Base-by-base conservation (phyloP, 202 grass and related monocot species). In the Setaria viridis region DNA sequence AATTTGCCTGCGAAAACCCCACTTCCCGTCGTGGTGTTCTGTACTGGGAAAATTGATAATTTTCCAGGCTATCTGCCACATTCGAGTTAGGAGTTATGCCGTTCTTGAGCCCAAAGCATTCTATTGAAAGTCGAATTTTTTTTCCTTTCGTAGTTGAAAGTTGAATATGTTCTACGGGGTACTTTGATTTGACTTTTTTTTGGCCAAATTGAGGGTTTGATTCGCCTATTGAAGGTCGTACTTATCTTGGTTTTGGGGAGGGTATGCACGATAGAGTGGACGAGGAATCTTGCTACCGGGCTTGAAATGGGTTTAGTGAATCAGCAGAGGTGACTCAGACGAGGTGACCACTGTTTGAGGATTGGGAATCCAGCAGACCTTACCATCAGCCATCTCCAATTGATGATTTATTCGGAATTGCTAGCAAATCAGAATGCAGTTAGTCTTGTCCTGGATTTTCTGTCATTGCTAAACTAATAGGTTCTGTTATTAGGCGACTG, bases 371-470 rank as follows among this genome's bases (percentile, higher is more conserved):
- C 17, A n/a, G 47, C 3, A 5, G 32, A 63, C 19, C 49, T 50
- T 17, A 15, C 19, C 45, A 67, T 67, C 32, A 25, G 55, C 32
- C 10, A 19, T 34, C 34, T 10, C 17, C 12, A 42, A 14, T 70
- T 20, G 30, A 54, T 74, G 49, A 54, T 55, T 54, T 2, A 54
- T 55, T 54, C 4, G 5, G 33, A 11, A 19, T 33, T 57, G 9
- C 12, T 57, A 57, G 11, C 45, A 39, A 68, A 41, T 80, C 63
- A 68, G 30, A 54, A 68, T 70, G 64, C 14, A 29, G 67, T 69
- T 55, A 81, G 65, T 57, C 48, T 5, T 54, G 33, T 54, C 64
- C 67, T 70, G 64, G 7, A 41, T 21, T 29, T 43, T 68, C 55
- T 77, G 20, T 70, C 15, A 37, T 42, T 67, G 34, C 2, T 70